Conservation (phyloP, 164 flowering plant species). For the Buxus sempervirens region DNA sequence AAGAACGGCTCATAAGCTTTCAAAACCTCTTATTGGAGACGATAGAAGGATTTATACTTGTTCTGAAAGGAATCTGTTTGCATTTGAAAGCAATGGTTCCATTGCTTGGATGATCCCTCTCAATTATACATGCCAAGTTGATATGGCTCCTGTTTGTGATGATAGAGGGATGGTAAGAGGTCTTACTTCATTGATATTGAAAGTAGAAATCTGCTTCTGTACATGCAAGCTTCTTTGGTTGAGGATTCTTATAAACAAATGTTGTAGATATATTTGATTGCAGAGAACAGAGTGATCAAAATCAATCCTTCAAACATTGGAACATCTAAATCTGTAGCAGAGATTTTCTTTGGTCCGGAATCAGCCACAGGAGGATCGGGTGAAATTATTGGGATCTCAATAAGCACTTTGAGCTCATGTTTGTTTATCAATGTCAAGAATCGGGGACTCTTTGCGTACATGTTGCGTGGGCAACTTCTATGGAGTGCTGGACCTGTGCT, state of each 20-base stretch:
- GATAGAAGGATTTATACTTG: constrained; percentile 75
- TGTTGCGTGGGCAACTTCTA: constrained; percentile 35
- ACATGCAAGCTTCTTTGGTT: neutral
- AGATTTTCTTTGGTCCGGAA: constrained; percentile 52
- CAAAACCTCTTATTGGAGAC: constrained; percentile 64
- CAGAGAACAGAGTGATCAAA: constrained; percentile 60
- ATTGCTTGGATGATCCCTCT: constrained; percentile 63
- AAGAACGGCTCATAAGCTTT: constrained; percentile 41
- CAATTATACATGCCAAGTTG: constrained; percentile 48
- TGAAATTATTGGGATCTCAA: constrained; percentile 69
- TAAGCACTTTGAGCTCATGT: constrained; percentile 49
- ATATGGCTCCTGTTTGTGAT: constrained; percentile 55
- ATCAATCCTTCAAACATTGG: constrained; percentile 33
- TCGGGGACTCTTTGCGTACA: constrained; percentile 71
- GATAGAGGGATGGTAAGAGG: constrained; percentile 52
- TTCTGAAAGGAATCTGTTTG: constrained; percentile 49
- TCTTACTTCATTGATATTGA: neutral
- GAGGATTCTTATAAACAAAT: neutral
- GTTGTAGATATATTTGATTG: constrained; percentile 74
- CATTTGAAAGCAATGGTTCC: constrained; percentile 78
- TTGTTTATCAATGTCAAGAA: constrained; percentile 50
- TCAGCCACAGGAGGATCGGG: constrained; percentile 31
- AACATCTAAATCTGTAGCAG: constrained; percentile 39
- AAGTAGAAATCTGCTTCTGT: neutral
- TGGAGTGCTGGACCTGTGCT: constrained; percentile 82